phyloP scores from a whole-genome alignment of 306 rosid species.

The Cajanus cajan region DNA sequence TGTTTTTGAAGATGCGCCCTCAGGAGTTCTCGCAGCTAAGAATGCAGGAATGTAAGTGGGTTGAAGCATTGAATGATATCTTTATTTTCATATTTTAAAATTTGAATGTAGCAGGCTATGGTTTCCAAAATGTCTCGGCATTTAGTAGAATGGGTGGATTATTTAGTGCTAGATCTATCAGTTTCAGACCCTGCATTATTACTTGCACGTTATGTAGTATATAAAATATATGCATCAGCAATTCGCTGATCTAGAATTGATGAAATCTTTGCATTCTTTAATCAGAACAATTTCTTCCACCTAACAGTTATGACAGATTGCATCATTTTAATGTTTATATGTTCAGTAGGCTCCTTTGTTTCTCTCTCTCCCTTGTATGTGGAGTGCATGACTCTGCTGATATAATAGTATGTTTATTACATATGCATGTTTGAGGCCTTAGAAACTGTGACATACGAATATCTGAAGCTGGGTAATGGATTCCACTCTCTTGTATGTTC shows the following conservation, averaged over 20 bases:
- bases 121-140: not conserved
- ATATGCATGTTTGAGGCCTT: not conserved
- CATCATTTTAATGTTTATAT: conserved; percentile 3
- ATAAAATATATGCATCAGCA: conserved; percentile 7
- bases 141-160: not conserved
- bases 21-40: conserved; percentile 92
- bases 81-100: not conserved
- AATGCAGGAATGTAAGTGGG: conserved; percentile 89
- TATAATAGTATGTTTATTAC: not conserved
- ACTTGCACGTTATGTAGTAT: not conserved
- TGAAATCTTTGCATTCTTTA: not conserved
- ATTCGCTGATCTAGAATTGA: not conserved
- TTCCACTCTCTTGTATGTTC: conserved; percentile 9
- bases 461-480: not conserved
- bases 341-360: not conserved
- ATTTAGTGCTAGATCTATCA: conserved; percentile 19
- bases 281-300: not conserved
- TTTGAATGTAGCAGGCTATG: not conserved
- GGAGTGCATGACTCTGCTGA: not conserved
- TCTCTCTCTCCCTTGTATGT: not conserved
- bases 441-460: not conserved
- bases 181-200: conserved; percentile 3
- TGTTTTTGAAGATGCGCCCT: conserved; percentile 97
- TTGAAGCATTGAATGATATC: conserved; percentile 9
- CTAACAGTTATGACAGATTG: not conserved